These are phyloP conservation scores for Neoboletus subvelutipes DNA, from an alignment of 768 basidiomycete species.

Conservation along the genomic window DNA sequence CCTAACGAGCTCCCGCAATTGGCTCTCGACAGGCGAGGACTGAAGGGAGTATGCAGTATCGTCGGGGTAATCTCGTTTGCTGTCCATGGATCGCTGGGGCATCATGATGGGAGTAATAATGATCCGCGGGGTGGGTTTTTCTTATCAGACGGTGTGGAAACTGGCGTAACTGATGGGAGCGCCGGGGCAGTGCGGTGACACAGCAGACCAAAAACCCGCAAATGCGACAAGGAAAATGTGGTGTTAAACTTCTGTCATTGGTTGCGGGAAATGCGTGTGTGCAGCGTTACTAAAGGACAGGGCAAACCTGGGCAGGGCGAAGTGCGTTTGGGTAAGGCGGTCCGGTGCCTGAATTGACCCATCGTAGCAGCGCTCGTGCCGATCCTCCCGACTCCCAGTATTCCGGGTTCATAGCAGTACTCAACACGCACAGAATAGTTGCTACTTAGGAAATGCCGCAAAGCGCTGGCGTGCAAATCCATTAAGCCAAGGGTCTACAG, in stretches of 20 bases:
- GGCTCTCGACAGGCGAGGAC: not conserved
- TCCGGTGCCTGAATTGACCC: conserved; percentile 11
- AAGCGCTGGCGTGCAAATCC: not conserved
- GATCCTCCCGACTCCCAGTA: too few species aligned
- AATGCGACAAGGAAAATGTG: conserved; percentile 6
- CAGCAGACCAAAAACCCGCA: not conserved
- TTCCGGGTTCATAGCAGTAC: too few species aligned
- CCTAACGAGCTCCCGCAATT: conserved; percentile 24
- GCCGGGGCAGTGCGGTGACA: not conserved
- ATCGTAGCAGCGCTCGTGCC: too few species aligned
- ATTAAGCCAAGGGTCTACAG: conserved; percentile 12
- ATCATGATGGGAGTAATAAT: conserved; percentile 1
- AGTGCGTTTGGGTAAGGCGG: not conserved
- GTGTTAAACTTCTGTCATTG: conserved; percentile 16
- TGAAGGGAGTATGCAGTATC: conserved; percentile 2
- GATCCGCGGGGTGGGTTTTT: not conserved
- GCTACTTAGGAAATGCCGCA: not conserved
- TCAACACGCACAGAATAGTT: too few species aligned
- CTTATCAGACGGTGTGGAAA: conserved; percentile 16
- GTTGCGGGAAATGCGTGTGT: not conserved
- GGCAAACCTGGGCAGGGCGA: not conserved
- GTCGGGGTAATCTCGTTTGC: conserved; percentile 23
- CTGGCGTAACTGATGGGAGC: conserved; percentile 6
- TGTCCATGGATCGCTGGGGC: conserved; percentile 23
- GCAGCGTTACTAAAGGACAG: not conserved